Base-by-base conservation (phyloP, 129 eudicot genomes). In the Lactuca sativa region DNA sequence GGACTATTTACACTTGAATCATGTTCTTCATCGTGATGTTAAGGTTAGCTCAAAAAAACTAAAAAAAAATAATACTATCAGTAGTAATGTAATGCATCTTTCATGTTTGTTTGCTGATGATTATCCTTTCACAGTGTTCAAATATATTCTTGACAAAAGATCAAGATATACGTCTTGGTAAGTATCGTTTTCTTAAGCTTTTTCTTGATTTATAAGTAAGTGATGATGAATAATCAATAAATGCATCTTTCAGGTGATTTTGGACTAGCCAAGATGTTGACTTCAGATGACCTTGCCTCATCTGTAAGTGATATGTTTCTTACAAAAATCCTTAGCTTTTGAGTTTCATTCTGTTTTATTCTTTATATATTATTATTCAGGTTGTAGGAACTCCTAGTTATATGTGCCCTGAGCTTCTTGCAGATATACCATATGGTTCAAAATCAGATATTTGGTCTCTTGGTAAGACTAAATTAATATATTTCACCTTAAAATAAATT, bases 321-420 rank as follows among this genome's bases (percentile, higher is more conserved):
- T 52, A 21, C 21, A 51, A 30, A n/a, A 34, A 67, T 37, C 59
- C 63, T 73, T 47, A 73, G 32, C 12, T 57, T 57, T 32, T 54
- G 14, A 53, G 37, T 55, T 48, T 32, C 48, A 32, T 40, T 69
- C 17, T 47, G 9, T 49, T 21, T 59, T 47, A 17, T 43, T 63
- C 21, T 65, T 56, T 62, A 41, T 36, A 41, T 38, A 56, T 37
- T 44, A 34, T 62, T 53, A 70, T 58, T 56, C 81, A 93, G 99
- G 90, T 93, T 61, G 99, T 93, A 16, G 99, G 99, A 66, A 93
- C 99, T 73, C 99, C 99, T 38, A 93, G 97, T 75, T 87, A 93
- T 68, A 93, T 93, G 99, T 93, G 99, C 79, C 99, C 99, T 53
- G 99, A 93, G 86, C 92, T 93, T 79, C 99, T 93, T 85, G 97